Conservation (phyloP, 768 basidiomycete species). For the Rubroboletus pulcherrimus region DNA sequence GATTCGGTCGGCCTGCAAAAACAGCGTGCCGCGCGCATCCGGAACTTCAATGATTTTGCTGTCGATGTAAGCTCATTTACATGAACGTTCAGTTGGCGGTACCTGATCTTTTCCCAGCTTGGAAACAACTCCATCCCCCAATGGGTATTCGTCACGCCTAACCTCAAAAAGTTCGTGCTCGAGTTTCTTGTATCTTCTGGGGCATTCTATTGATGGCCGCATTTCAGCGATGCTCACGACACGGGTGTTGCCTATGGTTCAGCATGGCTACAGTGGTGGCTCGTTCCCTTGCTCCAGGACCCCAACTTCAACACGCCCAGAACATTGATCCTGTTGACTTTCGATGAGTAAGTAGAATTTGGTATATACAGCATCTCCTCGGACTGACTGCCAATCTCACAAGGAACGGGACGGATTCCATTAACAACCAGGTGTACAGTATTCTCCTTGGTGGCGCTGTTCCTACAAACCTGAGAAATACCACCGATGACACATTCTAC, state of each 20-base stretch:
- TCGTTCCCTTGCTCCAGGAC: conserved; percentile 49
- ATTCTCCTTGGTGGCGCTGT: conserved; percentile 44
- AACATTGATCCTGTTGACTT: conserved; percentile 57
- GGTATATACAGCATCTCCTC: background rate
- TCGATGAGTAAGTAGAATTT: conserved; percentile 48
- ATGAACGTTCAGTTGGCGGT: background rate
- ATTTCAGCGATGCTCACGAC: conserved; percentile 54
- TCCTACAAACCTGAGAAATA: conserved; percentile 39
- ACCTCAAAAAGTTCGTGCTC: conserved; percentile 33
- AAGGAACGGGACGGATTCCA: conserved; percentile 25
- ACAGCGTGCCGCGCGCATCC: conserved; percentile 40
- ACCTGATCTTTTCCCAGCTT: conserved; percentile 7
- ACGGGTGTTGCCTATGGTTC: conserved; percentile 47
- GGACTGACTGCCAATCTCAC: background rate
- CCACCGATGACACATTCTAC: conserved; percentile 50
- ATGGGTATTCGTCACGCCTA: conserved; percentile 61
- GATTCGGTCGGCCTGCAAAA: conserved; percentile 42
- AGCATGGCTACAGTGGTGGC: conserved; percentile 47
- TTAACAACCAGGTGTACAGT: conserved; percentile 45
- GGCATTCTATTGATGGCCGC: background rate
- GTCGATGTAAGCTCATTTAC: conserved; percentile 37
- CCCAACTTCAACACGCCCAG: conserved; percentile 48
- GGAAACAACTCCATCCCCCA: conserved; percentile 48
- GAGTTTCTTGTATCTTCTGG: background rate
- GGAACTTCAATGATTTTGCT: conserved; percentile 61